Base-by-base conservation (phyloP, 2,329 filamentous ascomycete species). In the Trichoderma sp. region DNA sequence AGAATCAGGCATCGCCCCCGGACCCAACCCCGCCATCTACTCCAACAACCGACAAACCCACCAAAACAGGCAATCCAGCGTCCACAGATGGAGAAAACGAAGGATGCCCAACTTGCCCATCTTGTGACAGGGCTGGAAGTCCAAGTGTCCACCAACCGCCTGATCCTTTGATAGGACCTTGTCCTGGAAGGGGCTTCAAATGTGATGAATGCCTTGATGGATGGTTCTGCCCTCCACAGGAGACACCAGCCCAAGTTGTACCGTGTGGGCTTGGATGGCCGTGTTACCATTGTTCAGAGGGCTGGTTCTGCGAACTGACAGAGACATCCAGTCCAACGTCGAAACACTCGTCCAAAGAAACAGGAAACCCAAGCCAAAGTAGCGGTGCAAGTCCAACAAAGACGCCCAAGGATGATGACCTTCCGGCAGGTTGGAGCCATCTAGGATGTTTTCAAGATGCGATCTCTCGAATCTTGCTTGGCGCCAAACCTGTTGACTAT, bases 361-460 rank as follows among this genome's bases (percentile, higher is more conserved):
- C 59, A 39, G n/a, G 55, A 37, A 59, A 21, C 3, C 16, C 54
- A 60, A 18, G 49, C 32, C 32, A 11, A 46, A 16, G 37, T 59
- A 32, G 52, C 37, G 21, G 39, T 49, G 51, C 60, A 6, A 39
- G 54, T 37, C 54, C 66, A 16, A 66, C 63, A 26, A 54, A 54
- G 8, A 28, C 10, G 26, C 24, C 49, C 11, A 43, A 24, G 24
- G 21, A 66, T 26, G 58, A 28, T 10, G 55, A 46, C 28, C 61
- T 59, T 51, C 54, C 39, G 16, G 55, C 1, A 59, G 71, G 69
- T 37, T 79, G 77, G 77, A 69, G 46, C 14, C 74, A 78, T 63
- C 43, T 79, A 11, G 77, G 77, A 18, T 79, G 77, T 65, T 78
- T 78, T 61, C 74, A 74, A 59, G 77, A 79, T 58, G 69, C 68